A percentile compares a stretch with the other conserved stretches of the same genome.
Conservation (phyloP, 192 early-diverging fungal genomes). For the Coemansia sp. region DNA sequence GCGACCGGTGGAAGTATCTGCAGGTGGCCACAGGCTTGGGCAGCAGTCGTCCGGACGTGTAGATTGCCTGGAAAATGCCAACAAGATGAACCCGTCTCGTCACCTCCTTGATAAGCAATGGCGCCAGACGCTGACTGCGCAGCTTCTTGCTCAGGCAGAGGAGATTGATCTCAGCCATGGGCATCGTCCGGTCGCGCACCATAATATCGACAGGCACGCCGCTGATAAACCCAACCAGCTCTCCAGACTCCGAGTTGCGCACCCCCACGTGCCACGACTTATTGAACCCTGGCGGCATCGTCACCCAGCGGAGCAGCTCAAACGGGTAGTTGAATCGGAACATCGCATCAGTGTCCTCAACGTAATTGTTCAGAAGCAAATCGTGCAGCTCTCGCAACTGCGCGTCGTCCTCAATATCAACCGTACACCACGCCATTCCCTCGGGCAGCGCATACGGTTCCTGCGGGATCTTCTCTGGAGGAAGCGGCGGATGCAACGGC, state of each 20-base stretch:
- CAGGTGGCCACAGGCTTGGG: conserved; percentile 86
- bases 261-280: conserved; percentile 92
- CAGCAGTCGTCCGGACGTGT: conserved; percentile 89
- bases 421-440: conserved; percentile 84
- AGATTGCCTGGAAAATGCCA: conserved; percentile 97
- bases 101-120: conserved; percentile 96
- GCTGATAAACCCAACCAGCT: conserved; percentile 95
- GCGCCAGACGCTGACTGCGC: conserved; percentile 90
- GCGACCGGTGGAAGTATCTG: conserved; percentile 89
- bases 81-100: conserved; percentile 88
- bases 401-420: conserved; percentile 75
- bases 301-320: conserved; percentile 92
- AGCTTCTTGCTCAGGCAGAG: conserved; percentile 96
- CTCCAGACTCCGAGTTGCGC: conserved; percentile 65
- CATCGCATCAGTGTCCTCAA: conserved; percentile 94
- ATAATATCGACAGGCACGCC: conserved; percentile 85
- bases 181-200: conserved; percentile 63
- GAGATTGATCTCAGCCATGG: conserved; percentile 97
- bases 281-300: conserved; percentile 90
- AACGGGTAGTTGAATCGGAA: conserved; percentile 97
- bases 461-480: conserved; percentile 73
- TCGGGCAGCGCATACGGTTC: conserved; percentile 85
- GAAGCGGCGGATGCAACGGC: conserved; percentile 76
- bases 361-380: conserved; percentile 90
- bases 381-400: conserved; percentile 87